Evolutionary conservation across 1,284 basidiomycete species (phyloP).

Genomic region (Singerocomus rubriflavus): DNA sequence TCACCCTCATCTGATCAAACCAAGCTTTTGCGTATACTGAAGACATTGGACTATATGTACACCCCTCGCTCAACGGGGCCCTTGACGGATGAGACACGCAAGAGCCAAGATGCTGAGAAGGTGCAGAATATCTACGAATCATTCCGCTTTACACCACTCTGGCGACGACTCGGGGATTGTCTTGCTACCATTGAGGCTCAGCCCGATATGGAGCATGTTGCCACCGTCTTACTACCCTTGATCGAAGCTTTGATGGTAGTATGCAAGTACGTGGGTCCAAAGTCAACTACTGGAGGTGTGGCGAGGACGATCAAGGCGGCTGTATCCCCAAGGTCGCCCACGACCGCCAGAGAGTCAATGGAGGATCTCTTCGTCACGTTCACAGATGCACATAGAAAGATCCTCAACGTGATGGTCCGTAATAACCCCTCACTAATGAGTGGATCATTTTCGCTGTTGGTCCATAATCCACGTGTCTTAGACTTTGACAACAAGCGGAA

Average conservation of each 20-base stretch:
- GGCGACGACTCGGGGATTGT: constrained; percentile 85
- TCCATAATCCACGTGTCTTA: constrained; percentile 94
- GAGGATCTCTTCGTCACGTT: constrained; percentile 92
- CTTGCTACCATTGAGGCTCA: constrained; percentile 79
- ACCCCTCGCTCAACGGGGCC: constrained; percentile 57
- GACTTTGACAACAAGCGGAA: constrained; percentile 99
- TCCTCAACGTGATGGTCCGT: constrained; percentile 96
- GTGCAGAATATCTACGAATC: constrained; percentile 84
- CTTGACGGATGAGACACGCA: constrained; percentile 38
- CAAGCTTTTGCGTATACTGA: constrained; percentile 87
- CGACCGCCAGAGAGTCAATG: constrained; percentile 67
- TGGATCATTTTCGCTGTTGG: constrained; percentile 94
- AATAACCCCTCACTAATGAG: constrained; percentile 98
- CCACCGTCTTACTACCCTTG: constrained; percentile 85
- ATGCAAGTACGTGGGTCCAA: constrained; percentile 87
- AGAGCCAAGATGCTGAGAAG: constrained; percentile 67
- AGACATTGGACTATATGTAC: constrained; percentile 96
- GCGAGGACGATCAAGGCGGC: constrained; percentile 54
- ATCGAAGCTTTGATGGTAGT: constrained; percentile 98
- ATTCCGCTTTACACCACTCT: constrained; percentile 83
- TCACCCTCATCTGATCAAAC: constrained; percentile 91
- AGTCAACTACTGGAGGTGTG: constrained; percentile 41
- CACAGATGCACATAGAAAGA: constrained; percentile 92
- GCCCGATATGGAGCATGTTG: constrained; percentile 80
- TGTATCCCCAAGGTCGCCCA: constrained; percentile 64